Base-by-base conservation (phyloP, 2,329 filamentous ascomycete species). In the Arthrinium phaeospermum region DNA sequence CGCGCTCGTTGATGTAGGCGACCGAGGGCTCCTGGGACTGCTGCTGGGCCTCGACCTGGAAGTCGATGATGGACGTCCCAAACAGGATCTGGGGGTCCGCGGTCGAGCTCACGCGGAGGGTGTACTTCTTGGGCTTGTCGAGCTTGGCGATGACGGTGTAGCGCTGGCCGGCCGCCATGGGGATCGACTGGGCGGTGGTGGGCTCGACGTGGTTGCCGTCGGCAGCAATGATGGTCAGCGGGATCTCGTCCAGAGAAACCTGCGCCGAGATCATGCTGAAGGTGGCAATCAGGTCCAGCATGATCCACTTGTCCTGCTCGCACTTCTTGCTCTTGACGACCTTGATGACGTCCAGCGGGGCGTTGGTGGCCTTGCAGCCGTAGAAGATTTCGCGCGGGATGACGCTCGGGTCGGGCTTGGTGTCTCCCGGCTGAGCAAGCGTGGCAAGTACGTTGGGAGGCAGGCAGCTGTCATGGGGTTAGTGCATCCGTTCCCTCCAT, bases 181-280 rank as follows among this genome's bases (percentile, higher is more conserved):
- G 76, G 30, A 90, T 78, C 13, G 83, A 84, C 16, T 90, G 82
- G 0, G 87, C 86, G 4, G 82, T 81, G 70, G 86, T 81, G 3
- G 89, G 89, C 73, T 85, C 80, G 70, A 91, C 86, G 77, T 88
- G 90, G 12, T 85, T 80, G 3, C 86, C 88, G 72, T 90, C 89
- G 70, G 88, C 85, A 57, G 86, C 86, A 75, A 88, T 88, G 5
- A 90, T 82, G 81, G 83, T 89, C 79, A 90, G 81, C 27, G 85
- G 82, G 70, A 88, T 86, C 71, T 86, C 84, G 76, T 90, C 88
- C 68, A 90, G 86, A 44, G 86, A 85, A 74, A 86, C 83, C 7
- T 81, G 75, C 3, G 82, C 82, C 0, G 83, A 85, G 68, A 86
- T 79, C 37, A 88, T 83, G 69, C 85, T 83, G 69, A 86, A 83